phyloP scores from a whole-genome alignment of 345 rosid species.

The Fremontodendron californicum region DNA sequence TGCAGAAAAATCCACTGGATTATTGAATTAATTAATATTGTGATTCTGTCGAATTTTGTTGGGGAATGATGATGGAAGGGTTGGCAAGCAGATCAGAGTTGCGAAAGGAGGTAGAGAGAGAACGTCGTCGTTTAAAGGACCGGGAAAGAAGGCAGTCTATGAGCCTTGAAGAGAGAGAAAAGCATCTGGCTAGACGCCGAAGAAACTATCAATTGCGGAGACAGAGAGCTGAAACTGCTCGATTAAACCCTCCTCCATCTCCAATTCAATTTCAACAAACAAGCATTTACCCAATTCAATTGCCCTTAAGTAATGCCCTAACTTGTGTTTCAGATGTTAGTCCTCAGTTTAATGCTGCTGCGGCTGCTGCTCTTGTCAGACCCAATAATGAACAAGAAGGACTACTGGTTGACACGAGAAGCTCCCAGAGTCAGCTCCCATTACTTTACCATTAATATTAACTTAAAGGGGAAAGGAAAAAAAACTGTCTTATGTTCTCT shows the following conservation, averaged over 20 bases:
- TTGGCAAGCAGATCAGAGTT: slow-evolving; percentile 35
- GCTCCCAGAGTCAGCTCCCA: slow-evolving; percentile 39
- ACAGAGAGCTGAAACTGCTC: slow-evolving; percentile 51
- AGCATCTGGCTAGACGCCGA: slow-evolving; percentile 90
- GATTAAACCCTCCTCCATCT: slow-evolving; percentile 39
- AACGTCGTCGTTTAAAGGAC: slow-evolving; percentile 73
- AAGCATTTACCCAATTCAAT: slow-evolving; percentile 12
- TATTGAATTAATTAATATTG: background rate
- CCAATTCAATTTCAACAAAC: slow-evolving; percentile 28
- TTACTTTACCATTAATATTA: background rate
- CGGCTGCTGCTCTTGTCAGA: slow-evolving; percentile 14
- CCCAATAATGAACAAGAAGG: slow-evolving; percentile 18
- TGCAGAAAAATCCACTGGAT: background rate
- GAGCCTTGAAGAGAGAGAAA: slow-evolving; percentile 83
- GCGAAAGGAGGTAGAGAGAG: slow-evolving; percentile 77
- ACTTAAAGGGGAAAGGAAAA: background rate
- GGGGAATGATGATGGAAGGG: slow-evolving; percentile 3
- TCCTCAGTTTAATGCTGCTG: slow-evolving; percentile 13
- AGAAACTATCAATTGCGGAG: slow-evolving; percentile 75
- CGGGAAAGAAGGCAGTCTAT: slow-evolving; percentile 85
- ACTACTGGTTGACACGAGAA: slow-evolving; percentile 16
- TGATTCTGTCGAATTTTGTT: background rate
- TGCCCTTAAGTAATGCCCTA: slow-evolving; percentile 19
- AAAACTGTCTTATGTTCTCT: background rate
- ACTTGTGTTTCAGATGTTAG: slow-evolving; percentile 31